phyloP scores from a whole-genome alignment of 2,329 filamentous ascomycete species.

The Alternaria triticina region DNA sequence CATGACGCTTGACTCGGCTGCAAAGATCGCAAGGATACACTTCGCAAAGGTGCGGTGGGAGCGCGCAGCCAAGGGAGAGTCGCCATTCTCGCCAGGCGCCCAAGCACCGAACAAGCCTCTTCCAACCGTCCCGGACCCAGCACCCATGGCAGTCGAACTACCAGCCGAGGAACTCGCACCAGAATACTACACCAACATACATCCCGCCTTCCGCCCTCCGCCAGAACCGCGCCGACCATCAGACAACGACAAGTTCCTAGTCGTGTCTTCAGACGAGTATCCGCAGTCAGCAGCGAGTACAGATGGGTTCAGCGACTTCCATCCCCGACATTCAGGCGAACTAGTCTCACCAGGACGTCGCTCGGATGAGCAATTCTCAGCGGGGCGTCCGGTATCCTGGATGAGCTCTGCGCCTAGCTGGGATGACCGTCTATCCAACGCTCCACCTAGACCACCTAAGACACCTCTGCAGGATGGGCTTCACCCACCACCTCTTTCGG shows the following conservation, averaged over 20 bases:
- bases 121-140: slow-evolving; percentile 47
- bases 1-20: slow-evolving; percentile 77
- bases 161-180: slow-evolving; percentile 61
- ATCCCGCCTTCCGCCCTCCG: slow-evolving; percentile 43
- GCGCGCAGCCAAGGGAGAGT: slow-evolving; percentile 46
- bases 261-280: slow-evolving; percentile 64
- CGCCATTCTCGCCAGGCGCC: slow-evolving; percentile 27
- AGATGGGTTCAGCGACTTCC: slow-evolving; percentile 49
- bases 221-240: slow-evolving; percentile 31
- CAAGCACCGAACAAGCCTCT: slow-evolving; percentile 45
- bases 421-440: slow-evolving; percentile 29
- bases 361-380: slow-evolving; percentile 40
- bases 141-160: slow-evolving; percentile 63
- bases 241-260: slow-evolving; percentile 60
- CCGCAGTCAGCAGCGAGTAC: slow-evolving; percentile 44
- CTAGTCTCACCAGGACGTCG: slow-evolving; percentile 62
- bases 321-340: slow-evolving; percentile 61
- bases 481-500: slow-evolving; percentile 19
- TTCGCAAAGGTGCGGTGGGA: slow-evolving; percentile 75
- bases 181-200: slow-evolving; percentile 35
- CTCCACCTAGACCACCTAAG: slow-evolving; percentile 50
- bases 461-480: slow-evolving; percentile 44
- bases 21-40: slow-evolving; percentile 83
- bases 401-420: slow-evolving; percentile 39
- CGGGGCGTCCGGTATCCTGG: slow-evolving; percentile 26